Conservation (phyloP, 2,329 filamentous ascomycete species). For the Dothideomycetidae sp. region DNA sequence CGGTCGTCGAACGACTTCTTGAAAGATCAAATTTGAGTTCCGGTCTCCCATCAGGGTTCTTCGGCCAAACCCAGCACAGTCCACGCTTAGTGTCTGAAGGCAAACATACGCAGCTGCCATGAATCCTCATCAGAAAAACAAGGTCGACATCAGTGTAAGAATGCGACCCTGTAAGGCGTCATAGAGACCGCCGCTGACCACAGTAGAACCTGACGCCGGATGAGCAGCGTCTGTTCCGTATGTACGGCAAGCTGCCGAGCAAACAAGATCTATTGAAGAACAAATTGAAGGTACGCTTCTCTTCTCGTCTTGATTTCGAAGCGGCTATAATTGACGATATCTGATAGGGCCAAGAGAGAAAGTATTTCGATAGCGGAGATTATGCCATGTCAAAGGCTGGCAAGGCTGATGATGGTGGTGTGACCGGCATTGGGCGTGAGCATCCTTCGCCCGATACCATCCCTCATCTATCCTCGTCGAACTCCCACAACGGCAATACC, state of each 20-base stretch:
- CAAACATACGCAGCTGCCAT: slow-evolving; percentile 36
- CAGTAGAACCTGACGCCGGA: slow-evolving; percentile 75
- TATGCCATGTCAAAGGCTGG: slow-evolving; percentile 92
- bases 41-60: too few species aligned
- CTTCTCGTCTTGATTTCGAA: too few species aligned
- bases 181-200: too few species aligned
- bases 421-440: slow-evolving; percentile 84
- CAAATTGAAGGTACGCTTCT: slow-evolving; percentile 71
- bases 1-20: too few species aligned
- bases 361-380: slow-evolving; percentile 92
- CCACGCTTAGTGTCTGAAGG: too few species aligned
- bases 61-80: too few species aligned
- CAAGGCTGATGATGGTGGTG: slow-evolving; percentile 86
- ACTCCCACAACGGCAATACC: slow-evolving; percentile 15
- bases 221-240: slow-evolving; percentile 88
- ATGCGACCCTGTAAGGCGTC: neutral
- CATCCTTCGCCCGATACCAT: slow-evolving; percentile 51
- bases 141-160: slow-evolving; percentile 85
- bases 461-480: slow-evolving; percentile 23
- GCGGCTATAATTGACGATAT: neutral
- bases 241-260: slow-evolving; percentile 95
- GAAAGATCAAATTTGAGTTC: too few species aligned
- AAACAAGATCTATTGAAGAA: slow-evolving; percentile 95
- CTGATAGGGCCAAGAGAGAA: slow-evolving; percentile 54
- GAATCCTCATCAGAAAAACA: slow-evolving; percentile 98